Evolutionary conservation across 805 yeast species (phyloP), one percentile per base, ranked within the genome.

Genomic region (Saccharomycopsis babjevae): DNA sequence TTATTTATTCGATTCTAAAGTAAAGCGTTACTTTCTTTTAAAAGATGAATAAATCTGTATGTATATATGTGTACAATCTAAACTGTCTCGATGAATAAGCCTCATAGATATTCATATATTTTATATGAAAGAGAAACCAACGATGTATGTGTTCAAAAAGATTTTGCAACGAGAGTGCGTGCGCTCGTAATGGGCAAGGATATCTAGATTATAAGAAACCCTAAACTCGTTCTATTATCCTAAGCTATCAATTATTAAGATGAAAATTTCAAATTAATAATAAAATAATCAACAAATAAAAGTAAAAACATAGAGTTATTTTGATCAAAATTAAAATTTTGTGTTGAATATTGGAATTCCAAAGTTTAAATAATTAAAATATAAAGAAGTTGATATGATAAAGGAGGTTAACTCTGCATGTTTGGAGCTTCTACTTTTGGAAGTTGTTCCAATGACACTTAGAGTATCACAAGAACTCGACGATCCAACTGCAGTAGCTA

Each of bases 391-490:
- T 34, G 10, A 8, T 10, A 34, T 62, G 40, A 55, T 58, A 18
- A 40, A 59, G 20, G 65, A 78, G 63, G 83, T 88, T n/a, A 85
- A 80, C 67, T 70, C 80, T 10, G 69, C 79, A 1, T 79, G 84
- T 54, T 73, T 88, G 60, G 87, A 86, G 56, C 79, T 83, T 66
- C 79, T 91, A 20, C 71, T 92, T 34, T 86, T 85, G 68, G 97
- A 91, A 71, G 74, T 88, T 42, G 84, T 90, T 1, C 96, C 97
- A 3, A 71, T 85, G 54, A 82, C 91, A 0, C 78, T 85, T 54
- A 73, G 88, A 40, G 84, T 89, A 5, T 80, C 87, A 15, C 76
- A 79, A 56, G 74, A 77, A 50, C 70, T 83, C 30, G 70, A 68
- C 32, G 67, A 69, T 39, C 67, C 70, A 20, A 67, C 61, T 60